Evolutionary conservation across 1,284 basidiomycete species (phyloP).

Genomic region (Cystobasidiaceae sp.): DNA sequence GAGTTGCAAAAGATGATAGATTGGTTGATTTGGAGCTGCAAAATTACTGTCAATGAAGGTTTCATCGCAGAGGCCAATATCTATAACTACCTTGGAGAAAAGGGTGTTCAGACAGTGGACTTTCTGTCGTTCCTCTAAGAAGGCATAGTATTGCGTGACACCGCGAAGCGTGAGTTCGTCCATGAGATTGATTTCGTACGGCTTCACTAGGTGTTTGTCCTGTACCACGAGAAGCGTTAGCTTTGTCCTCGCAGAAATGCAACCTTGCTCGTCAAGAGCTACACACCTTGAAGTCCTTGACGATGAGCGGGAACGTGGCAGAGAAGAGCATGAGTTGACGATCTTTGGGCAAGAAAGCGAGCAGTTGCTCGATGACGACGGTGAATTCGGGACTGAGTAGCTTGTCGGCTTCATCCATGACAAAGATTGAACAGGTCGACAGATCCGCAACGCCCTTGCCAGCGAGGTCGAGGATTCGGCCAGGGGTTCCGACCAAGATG

Average conservation of each 20-base stretch:
- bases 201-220: constrained; percentile 96
- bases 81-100: constrained; percentile 74
- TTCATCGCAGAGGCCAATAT: neutral
- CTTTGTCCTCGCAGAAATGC: neutral
- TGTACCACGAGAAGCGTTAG: constrained; percentile 44
- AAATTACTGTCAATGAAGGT: too few relatives aligned
- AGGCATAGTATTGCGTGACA: constrained; percentile 99
- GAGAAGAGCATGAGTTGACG: constrained; percentile 99
- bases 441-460: constrained; percentile 92
- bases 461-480: constrained; percentile 89
- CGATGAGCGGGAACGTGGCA: constrained; percentile 97
- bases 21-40: constrained; percentile 98
- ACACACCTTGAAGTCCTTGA: constrained; percentile 93
- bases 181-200: constrained; percentile 99
- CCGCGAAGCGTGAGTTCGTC: constrained; percentile 97
- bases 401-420: constrained; percentile 99
- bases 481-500: constrained; percentile 93
- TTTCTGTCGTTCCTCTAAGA: constrained; percentile 97
- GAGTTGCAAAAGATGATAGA: constrained; percentile 99
- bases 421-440: constrained; percentile 88
- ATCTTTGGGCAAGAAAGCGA: constrained; percentile 75
- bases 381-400: constrained; percentile 95
- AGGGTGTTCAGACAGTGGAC: constrained; percentile 97
- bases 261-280: constrained; percentile 9
- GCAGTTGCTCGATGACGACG: constrained; percentile 94